Percentiles rank a stretch among this genome's conserved stretches.
phyloP scores from a whole-genome alignment of 163 green algal genomes.

The Scenedesmus sp. region DNA sequence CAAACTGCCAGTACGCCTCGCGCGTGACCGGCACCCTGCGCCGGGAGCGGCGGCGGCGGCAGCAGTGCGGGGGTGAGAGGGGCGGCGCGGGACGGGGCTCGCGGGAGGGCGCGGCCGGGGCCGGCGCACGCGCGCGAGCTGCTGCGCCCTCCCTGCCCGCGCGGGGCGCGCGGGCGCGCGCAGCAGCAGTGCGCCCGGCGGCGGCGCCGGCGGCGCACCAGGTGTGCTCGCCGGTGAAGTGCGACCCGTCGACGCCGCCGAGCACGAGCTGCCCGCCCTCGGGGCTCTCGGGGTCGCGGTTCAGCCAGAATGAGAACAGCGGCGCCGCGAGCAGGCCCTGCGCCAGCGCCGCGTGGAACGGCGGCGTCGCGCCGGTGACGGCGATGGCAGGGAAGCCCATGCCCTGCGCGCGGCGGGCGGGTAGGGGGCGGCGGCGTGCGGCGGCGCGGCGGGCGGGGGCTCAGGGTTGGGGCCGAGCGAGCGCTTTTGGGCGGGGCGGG shows the following conservation, averaged over 20 bases:
- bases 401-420: conserved; percentile 63
- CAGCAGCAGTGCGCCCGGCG: not conserved
- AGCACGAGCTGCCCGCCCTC: conserved; percentile 95
- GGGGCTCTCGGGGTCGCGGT: conserved; percentile 70
- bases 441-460: no score
- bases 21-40: conserved; percentile 85
- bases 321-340: conserved; percentile 77
- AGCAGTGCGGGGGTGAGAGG: not conserved
- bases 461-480: not conserved
- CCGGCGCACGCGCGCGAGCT: no score
- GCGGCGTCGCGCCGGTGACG: conserved; percentile 81
- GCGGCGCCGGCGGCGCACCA: conserved; percentile 69
- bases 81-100: not conserved
- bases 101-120: not conserved
- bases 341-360: conserved; percentile 92
- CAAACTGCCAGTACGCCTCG: conserved; percentile 96
- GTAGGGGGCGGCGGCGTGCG: no score
- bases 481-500: not conserved
- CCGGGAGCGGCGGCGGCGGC: not conserved
- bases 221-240: conserved; percentile 91
- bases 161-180: not conserved
- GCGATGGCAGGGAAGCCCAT: conserved; percentile 95
- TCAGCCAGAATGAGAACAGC: conserved; percentile 99
- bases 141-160: no score
- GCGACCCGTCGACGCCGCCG: conserved; percentile 89